Evolutionary conservation across 352 stramenopile species (phyloP).

Genomic region (Phytophthora idaei): DNA sequence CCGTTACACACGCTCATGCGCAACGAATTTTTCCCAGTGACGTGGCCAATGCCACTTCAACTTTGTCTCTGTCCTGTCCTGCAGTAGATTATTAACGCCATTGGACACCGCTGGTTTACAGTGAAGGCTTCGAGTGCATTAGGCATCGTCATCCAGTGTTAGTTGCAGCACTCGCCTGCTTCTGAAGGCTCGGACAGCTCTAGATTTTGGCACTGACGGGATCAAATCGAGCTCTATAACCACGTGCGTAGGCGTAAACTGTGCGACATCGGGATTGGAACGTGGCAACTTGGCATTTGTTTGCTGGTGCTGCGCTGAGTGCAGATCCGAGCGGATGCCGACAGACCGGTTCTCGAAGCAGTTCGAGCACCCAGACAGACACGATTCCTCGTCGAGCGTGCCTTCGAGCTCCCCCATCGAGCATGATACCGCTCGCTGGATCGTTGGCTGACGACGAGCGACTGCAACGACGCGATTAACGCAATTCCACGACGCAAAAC

Average conservation of each 20-base stretch:
- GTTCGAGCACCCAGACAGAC: slow-evolving; percentile 5
- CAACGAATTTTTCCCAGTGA: slow-evolving; percentile 24
- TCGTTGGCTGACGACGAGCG: slow-evolving; percentile 10
- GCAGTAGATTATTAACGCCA: slow-evolving; percentile 6
- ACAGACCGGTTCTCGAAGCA: slow-evolving; percentile 8
- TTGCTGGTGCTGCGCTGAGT: background rate
- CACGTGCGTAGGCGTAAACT: background rate
- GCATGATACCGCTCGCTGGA: slow-evolving; percentile 10
- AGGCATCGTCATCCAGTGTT: background rate
- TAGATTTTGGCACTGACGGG: background rate
- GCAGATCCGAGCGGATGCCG: slow-evolving; percentile 11
- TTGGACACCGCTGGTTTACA: background rate
- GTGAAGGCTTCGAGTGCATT: background rate
- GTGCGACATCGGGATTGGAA: slow-evolving; percentile 5
- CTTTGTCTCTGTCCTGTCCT: background rate
- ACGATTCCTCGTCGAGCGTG: slow-evolving; percentile 12
- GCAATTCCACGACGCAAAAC: slow-evolving; percentile 10
- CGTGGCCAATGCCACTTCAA: slow-evolving; percentile 30
- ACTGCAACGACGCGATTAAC: slow-evolving; percentile 22
- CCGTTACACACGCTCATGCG: slow-evolving; percentile 24
- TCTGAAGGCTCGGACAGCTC: slow-evolving; percentile 4
- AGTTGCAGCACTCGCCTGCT: background rate
- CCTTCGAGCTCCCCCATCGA: slow-evolving; percentile 9
- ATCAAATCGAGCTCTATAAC: slow-evolving; percentile 5
- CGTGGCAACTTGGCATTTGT: slow-evolving; percentile 4